Evolutionary conservation across 768 basidiomycete genomes (phyloP).

Genomic region (Tylopilus balloui): DNA sequence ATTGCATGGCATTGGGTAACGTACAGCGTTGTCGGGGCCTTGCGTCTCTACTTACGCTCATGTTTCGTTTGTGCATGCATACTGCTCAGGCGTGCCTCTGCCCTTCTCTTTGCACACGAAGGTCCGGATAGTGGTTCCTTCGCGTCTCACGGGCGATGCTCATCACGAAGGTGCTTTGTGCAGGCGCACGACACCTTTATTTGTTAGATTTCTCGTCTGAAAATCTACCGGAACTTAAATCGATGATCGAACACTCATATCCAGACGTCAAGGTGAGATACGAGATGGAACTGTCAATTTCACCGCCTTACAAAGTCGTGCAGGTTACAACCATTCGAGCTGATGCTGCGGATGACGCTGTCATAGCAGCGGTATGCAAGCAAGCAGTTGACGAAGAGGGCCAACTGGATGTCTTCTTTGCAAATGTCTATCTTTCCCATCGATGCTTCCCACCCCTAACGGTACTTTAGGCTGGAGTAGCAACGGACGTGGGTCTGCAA

Average conservation of each 20-base stretch:
- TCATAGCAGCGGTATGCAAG: slow-evolving; percentile 65
- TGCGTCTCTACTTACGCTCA: slow-evolving; percentile 10
- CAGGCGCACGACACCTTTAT: slow-evolving; percentile 76
- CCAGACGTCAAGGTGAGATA: slow-evolving; percentile 68
- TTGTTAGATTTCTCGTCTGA: slow-evolving; percentile 65
- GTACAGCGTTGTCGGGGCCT: slow-evolving; percentile 7
- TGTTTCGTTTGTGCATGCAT: slow-evolving; percentile 1
- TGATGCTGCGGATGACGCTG: slow-evolving; percentile 77
- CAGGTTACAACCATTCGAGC: slow-evolving; percentile 76
- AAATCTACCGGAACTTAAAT: slow-evolving; percentile 67
- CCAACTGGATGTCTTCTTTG: slow-evolving; percentile 89
- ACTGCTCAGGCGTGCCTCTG: slow-evolving; percentile 58
- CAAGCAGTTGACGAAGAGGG: slow-evolving; percentile 78
- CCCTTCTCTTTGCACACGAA: slow-evolving; percentile 76
- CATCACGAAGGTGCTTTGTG: background rate
- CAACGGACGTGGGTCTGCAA: slow-evolving; percentile 39
- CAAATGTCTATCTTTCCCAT: slow-evolving; percentile 57
- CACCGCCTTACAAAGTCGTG: slow-evolving; percentile 10
- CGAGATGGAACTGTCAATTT: background rate
- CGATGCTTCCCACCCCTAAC: slow-evolving; percentile 2
- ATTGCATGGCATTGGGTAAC: slow-evolving; percentile 81
- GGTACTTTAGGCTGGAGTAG: slow-evolving; percentile 59
- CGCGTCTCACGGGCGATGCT: slow-evolving; percentile 1
- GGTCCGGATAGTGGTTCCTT: slow-evolving; percentile 37
- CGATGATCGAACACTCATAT: slow-evolving; percentile 61